Percentiles rank a stretch among this genome's conserved stretches.
phyloP scores from a whole-genome alignment of 106 monocot genomes.

The Dendrobium officinale region DNA sequence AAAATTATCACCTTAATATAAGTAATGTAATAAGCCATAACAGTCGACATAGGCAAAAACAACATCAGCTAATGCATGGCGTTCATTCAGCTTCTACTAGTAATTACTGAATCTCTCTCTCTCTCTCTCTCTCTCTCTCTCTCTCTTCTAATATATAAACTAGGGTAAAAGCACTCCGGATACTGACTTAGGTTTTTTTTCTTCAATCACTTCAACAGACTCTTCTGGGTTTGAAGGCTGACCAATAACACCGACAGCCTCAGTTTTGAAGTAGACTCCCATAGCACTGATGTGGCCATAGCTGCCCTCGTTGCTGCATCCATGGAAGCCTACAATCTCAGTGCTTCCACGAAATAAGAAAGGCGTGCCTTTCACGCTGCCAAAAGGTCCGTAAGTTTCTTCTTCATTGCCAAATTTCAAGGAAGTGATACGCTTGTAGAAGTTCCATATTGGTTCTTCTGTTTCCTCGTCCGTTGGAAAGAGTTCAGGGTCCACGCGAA shows the following conservation, averaged over 20 bases:
- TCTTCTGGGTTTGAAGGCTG: not conserved
- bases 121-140: no score
- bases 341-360: not conserved
- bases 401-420: constrained; percentile 5
- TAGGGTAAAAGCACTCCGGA: no score
- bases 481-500: not conserved
- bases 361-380: not conserved
- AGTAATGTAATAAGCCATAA: no score
- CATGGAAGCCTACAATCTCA: not conserved
- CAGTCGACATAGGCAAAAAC: no score
- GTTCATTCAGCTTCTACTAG: no score
- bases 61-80: no score
- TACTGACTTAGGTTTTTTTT: no score
- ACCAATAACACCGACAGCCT: not conserved
- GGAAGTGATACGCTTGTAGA: not conserved
- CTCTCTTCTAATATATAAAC: no score
- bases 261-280: not conserved
- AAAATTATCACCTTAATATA: no score
- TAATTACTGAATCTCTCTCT: no score
- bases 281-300: not conserved
- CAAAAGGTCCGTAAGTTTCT: constrained; percentile 5
- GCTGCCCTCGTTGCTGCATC: not conserved
- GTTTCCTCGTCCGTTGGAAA: not conserved
- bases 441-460: not conserved
- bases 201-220: no score